Evolutionary conservation across 352 stramenopile species (phyloP), one percentile per base, ranked within the genome.

Genomic region (Pythium plurisporium): DNA sequence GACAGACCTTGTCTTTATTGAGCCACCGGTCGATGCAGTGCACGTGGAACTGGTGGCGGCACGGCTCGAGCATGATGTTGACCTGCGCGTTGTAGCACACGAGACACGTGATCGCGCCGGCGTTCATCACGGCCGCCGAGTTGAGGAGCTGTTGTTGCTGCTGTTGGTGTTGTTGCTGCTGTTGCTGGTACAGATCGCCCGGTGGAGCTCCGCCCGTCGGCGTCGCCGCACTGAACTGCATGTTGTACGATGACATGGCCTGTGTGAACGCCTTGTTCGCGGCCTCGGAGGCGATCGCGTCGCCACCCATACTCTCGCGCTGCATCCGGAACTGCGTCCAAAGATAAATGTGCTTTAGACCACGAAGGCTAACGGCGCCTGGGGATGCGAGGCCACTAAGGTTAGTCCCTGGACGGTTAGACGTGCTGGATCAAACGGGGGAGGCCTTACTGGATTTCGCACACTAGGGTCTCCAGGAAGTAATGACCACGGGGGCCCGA

Each of bases 21-120:
- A 89, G 67, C 54, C 65, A 79, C 17, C 73, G 76, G 46, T 91
- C 82, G 62, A 92, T 82, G 51, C 84, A 94, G 34, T 74, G 59
- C 42, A 72, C 72, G 64, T 94, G 84, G 67, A 92, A 91, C 55
- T 89, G 76, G 65, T 94, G 84, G 49, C 73, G 79, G 27, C 84
- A 94, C 34, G 74, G 74, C 60, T 85, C 74, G 22, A 85, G 61
- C 51, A 82, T 65, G 26, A 80, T 64, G 62, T 85, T 73, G n/a
- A 78, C 69, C 26, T 74, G 66, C 20, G 65, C 55, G 53, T 69
- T 75, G 49, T 78, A 77, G 65, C 72, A 81, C 37, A 81, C 67
- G 53, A 79, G 67, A 46, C 70, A 79, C 51, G 69, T 74, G 47
- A 65, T 62, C 31, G 57, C 60, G 12, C 38, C 49, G 10, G 62